phyloP scores from a whole-genome alignment of 345 rosid species.

The Brassica rapa region DNA sequence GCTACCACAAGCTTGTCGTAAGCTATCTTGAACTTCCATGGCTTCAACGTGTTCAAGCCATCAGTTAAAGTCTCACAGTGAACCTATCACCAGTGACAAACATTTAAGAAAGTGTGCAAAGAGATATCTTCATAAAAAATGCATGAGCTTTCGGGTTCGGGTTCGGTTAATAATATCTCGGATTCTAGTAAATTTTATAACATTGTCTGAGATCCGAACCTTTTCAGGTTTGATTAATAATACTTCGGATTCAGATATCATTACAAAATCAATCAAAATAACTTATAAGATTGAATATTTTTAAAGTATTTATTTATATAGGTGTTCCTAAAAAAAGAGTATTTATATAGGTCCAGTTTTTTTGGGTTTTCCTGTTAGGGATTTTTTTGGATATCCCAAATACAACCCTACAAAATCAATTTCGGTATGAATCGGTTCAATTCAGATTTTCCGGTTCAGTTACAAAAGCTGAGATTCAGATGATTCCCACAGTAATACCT shows the following conservation, averaged over 20 bases:
- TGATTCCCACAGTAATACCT: slow-evolving; percentile 42
- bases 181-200: background rate
- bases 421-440: too few relatives aligned
- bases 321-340: background rate
- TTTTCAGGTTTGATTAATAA: too few relatives aligned
- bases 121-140: background rate
- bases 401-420: too few relatives aligned
- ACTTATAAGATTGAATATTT: background rate
- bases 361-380: too few relatives aligned
- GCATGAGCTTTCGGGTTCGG: background rate
- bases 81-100: slow-evolving; percentile 51
- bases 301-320: too few relatives aligned
- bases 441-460: too few relatives aligned
- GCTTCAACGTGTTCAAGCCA: slow-evolving; percentile 50
- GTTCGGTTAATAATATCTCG: too few relatives aligned
- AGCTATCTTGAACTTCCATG: slow-evolving; percentile 75
- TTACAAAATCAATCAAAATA: too few relatives aligned
- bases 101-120: background rate
- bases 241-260: too few relatives aligned
- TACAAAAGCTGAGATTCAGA: background rate
- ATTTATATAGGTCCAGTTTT: too few relatives aligned
- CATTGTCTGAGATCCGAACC: background rate
- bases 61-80: slow-evolving; percentile 81
- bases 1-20: slow-evolving; percentile 91
- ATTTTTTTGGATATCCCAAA: too few relatives aligned